Percentiles rank a stretch among this genome's conserved stretches.
Evolutionary conservation across 371 early-diverging fungal genomes (phyloP).

Genomic region (Synchytrium microbalum): DNA sequence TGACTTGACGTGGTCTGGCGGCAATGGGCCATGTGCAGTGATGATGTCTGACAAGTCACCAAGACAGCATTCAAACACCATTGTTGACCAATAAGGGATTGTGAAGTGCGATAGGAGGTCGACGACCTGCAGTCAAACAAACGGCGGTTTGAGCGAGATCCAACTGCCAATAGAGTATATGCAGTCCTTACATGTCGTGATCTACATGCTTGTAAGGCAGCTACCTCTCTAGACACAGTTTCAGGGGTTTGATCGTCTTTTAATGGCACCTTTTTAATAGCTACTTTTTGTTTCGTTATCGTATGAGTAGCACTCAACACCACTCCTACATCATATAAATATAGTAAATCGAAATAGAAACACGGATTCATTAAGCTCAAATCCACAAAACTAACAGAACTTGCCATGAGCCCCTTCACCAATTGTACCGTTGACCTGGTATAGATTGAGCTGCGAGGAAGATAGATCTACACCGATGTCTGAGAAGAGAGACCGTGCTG

Average conservation of each 20-base stretch:
- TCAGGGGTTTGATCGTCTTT: conserved; percentile 38
- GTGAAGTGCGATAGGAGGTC: conserved; percentile 72
- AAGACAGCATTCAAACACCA: conserved; percentile 6
- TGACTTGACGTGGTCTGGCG: conserved; percentile 41
- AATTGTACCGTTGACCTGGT: conserved; percentile 16
- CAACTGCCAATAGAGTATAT: conserved; percentile 21
- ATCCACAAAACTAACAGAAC: neutral
- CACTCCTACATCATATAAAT: conserved; percentile 31
- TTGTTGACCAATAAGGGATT: conserved; percentile 48
- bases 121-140: conserved; percentile 66
- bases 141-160: neutral
- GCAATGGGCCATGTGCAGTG: conserved; percentile 18
- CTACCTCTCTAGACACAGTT: conserved; percentile 43
- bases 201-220: conserved; percentile 39
- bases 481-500: too few species aligned
- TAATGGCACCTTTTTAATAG: conserved; percentile 45
- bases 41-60: neutral
- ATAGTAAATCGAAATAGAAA: too few species aligned
- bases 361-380: neutral
- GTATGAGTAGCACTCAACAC: conserved; percentile 51
- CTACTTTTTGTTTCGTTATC: conserved; percentile 38
- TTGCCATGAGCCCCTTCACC: conserved; percentile 59
- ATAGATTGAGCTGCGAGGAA: neutral
- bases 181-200: conserved; percentile 18
- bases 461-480: neutral